Conservation (phyloP, 345 rosid species). For the Lepidium africanum region DNA sequence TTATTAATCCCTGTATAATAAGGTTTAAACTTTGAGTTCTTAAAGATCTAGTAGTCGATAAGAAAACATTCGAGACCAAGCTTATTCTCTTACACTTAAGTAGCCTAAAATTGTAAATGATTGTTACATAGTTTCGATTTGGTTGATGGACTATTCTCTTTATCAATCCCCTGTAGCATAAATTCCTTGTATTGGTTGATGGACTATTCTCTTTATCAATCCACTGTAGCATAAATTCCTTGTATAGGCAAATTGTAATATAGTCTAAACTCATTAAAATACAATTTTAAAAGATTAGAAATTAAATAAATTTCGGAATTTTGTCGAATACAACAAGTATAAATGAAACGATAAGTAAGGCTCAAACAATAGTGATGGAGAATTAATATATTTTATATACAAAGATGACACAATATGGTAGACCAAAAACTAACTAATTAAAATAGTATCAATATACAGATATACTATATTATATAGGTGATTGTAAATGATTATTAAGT, state of each 20-base stretch:
- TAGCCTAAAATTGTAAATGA: too few relatives aligned
- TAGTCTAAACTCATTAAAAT: background rate
- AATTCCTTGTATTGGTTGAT: background rate
- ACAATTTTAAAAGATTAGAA: background rate
- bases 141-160: too few relatives aligned
- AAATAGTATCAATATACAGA: background rate
- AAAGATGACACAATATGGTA: conserved; percentile 24
- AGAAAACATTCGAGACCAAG: too few relatives aligned
- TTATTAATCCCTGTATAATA: too few relatives aligned
- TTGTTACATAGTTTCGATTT: too few relatives aligned
- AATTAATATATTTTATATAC: conserved; percentile 1
- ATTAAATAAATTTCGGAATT: too few relatives aligned
- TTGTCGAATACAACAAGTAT: background rate
- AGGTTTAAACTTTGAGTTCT: too few relatives aligned
- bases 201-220: background rate
- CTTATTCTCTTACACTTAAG: too few relatives aligned
- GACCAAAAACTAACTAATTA: conserved; percentile 10
- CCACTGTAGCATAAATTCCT: background rate
- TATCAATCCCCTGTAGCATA: too few relatives aligned
- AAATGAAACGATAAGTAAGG: conserved; percentile 13
- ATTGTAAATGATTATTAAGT: conserved; percentile 15
- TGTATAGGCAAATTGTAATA: background rate
- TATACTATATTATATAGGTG: background rate
- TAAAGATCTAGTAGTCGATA: too few relatives aligned
- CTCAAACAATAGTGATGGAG: conserved; percentile 13